Evolutionary conservation across 306 rosid genomes (phyloP).

Genomic region (Acacia crassicarpa): DNA sequence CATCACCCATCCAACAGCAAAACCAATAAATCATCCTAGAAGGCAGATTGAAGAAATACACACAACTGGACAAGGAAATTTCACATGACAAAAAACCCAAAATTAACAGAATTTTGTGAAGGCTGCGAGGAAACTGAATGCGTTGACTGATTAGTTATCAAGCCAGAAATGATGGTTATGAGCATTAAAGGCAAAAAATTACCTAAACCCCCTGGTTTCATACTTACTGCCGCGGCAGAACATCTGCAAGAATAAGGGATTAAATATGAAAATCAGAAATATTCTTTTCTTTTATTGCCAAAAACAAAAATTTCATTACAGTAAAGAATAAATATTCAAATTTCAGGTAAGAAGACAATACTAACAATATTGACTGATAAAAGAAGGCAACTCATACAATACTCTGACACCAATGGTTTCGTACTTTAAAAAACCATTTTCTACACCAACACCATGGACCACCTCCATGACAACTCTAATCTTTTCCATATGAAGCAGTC

Average conservation of each 20-base stretch:
- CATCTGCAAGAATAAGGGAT: conserved; percentile 51
- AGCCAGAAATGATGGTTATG: conserved; percentile 8
- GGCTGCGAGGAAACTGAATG: conserved; percentile 5
- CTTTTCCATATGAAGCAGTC: background rate
- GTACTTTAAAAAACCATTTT: background rate
- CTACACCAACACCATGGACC: background rate
- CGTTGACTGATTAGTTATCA: background rate
- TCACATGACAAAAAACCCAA: background rate
- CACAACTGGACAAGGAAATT: background rate
- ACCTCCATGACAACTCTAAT: background rate
- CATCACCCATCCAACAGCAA: background rate
- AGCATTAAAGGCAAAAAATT: conserved; percentile 32
- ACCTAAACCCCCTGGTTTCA: conserved; percentile 95
- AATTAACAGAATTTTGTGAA: background rate
- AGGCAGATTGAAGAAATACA: background rate
- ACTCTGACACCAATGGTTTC: background rate
- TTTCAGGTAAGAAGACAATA: conserved; percentile 1
- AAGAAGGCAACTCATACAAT: background rate
- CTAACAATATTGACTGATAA: background rate
- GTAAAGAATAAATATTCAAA: conserved; percentile 5
- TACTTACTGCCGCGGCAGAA: conserved; percentile 95
- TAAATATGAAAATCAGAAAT: conserved; percentile 32
- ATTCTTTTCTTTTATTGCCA: background rate
- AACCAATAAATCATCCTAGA: background rate
- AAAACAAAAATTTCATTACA: background rate